These are phyloP conservation scores for Phytophthora melonis DNA, from an alignment of 352 stramenopile species.

Conservation along the genomic window DNA sequence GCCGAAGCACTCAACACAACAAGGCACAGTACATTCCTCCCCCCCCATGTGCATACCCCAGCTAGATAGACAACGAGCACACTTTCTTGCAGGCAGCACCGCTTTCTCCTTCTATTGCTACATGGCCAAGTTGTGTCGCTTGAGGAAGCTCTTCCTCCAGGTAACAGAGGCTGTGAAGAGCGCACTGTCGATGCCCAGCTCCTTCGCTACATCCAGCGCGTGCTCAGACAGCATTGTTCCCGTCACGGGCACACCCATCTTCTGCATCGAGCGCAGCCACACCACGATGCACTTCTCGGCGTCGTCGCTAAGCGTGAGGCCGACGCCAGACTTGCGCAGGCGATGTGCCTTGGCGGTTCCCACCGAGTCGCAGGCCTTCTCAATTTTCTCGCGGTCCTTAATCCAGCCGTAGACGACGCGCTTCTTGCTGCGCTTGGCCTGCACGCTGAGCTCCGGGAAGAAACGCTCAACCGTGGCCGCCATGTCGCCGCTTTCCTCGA, in stretches of 20 bases:
- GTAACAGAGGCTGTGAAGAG: constrained; percentile 39
- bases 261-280: constrained; percentile 45
- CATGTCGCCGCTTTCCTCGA: constrained; percentile 39
- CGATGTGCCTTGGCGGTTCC: constrained; percentile 45
- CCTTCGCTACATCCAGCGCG: constrained; percentile 44
- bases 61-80: neutral
- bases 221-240: constrained; percentile 41
- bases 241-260: constrained; percentile 38
- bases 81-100: neutral
- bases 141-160: constrained; percentile 46
- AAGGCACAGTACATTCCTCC: too few relatives aligned
- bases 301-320: constrained; percentile 39
- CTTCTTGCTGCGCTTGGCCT: constrained; percentile 50
- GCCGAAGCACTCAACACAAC: neutral
- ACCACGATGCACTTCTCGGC: constrained; percentile 52
- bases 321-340: constrained; percentile 38
- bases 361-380: constrained; percentile 45
- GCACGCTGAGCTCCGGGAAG: constrained; percentile 32
- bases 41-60: neutral
- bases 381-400: constrained; percentile 42
- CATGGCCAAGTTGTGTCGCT: constrained; percentile 38
- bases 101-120: constrained; percentile 8
- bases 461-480: constrained; percentile 39
- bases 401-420: constrained; percentile 49
- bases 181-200: constrained; percentile 38